Conservation (phyloP, 2,329 filamentous ascomycete species). For the Colletotrichum sidae region DNA sequence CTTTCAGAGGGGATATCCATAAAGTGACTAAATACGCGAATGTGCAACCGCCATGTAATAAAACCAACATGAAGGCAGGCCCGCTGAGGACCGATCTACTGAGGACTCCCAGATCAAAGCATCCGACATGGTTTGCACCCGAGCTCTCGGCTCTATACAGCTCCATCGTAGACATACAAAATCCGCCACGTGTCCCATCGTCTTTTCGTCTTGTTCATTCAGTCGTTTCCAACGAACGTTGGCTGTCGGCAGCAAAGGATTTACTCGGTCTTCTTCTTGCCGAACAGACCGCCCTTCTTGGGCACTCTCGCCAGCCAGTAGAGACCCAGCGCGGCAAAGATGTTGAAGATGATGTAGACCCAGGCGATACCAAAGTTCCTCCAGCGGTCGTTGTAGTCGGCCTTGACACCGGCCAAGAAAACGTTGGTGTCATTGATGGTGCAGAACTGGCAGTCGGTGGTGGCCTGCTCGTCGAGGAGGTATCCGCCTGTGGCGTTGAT, state of each 20-base stretch:
- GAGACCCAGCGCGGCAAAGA: constrained; percentile 58
- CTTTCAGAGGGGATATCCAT: no score
- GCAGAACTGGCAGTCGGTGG: constrained; percentile 67
- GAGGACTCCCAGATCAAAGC: no score
- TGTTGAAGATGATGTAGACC: constrained; percentile 65
- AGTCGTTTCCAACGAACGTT: constrained; percentile 4
- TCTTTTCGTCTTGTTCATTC: constrained; percentile 8
- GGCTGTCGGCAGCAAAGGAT: not conserved
- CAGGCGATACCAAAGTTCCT: constrained; percentile 75
- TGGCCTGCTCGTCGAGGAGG: constrained; percentile 62
- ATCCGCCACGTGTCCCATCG: not conserved
- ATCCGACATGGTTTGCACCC: no score
- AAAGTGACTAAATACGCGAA: no score
- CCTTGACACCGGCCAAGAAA: constrained; percentile 60
- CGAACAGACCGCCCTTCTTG: constrained; percentile 49
- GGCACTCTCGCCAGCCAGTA: constrained; percentile 62
- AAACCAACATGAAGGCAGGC: no score
- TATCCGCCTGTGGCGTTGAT: constrained; percentile 63
- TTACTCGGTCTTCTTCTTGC: constrained; percentile 48
- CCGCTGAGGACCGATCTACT: no score
- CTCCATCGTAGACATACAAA: not conserved
- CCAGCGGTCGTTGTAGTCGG: constrained; percentile 71
- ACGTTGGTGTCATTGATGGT: constrained; percentile 62
- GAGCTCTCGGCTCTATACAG: no score
- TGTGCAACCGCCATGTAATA: no score